A percentile compares a stretch with the other conserved stretches of the same genome.
phyloP scores from a whole-genome alignment of 2,329 filamentous ascomycete genomes.

The Plenodomus lindquistii region DNA sequence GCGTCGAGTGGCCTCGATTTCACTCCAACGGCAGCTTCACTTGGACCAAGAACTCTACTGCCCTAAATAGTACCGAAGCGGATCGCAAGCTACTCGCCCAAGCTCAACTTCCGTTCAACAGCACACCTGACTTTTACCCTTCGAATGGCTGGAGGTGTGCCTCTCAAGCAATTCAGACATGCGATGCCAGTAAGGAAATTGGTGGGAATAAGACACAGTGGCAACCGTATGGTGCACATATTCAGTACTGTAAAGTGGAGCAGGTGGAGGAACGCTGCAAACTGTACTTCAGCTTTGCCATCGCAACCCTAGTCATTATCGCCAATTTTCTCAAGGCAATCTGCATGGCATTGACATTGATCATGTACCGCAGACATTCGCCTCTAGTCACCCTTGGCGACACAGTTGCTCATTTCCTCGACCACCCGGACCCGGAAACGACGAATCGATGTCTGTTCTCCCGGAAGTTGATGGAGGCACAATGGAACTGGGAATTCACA shows the following conservation, averaged over 20 bases:
- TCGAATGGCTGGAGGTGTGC: constrained; percentile 18
- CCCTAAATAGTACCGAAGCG: too few species aligned
- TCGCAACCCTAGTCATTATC: constrained; percentile 18
- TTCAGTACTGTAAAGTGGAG: constrained; percentile 26
- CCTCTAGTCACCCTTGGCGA: constrained; percentile 28
- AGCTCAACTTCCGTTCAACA: constrained; percentile 7
- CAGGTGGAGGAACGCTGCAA: constrained; percentile 24
- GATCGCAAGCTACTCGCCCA: too few species aligned
- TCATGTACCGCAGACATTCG: constrained; percentile 3
- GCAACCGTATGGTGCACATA: constrained; percentile 7
- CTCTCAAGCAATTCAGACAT: neutral
- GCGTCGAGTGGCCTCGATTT: neutral
- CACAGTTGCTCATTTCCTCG: constrained; percentile 24
- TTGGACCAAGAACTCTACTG: neutral
- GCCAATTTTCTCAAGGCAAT: constrained; percentile 11
- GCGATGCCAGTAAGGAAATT: constrained; percentile 8
- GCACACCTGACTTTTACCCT: constrained; percentile 5
- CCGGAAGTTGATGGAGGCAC: neutral
- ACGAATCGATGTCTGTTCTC: constrained; percentile 6
- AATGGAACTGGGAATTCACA: constrained; percentile 1
- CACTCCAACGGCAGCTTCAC: neutral
- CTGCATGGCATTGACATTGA: constrained; percentile 16
- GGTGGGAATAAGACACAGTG: constrained; percentile 14
- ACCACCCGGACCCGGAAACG: constrained; percentile 17
- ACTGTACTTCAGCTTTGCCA: constrained; percentile 29